Evolutionary conservation across 2,329 filamentous ascomycete genomes (phyloP).

Genomic region (Colletotrichum tabaci): DNA sequence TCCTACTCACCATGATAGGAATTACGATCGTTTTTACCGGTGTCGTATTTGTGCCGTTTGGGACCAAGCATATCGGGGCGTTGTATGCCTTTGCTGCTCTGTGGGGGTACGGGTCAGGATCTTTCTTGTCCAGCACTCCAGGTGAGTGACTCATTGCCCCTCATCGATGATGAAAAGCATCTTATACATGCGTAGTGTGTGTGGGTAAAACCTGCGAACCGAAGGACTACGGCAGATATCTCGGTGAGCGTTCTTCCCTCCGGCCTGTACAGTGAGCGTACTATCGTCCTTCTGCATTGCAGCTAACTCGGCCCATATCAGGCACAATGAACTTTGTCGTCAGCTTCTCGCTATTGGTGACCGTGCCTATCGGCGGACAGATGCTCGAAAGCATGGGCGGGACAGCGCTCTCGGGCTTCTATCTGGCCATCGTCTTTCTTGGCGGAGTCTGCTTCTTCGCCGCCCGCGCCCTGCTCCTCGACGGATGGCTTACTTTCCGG

Average conservation of each 20-base stretch:
- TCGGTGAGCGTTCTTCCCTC: conserved; percentile 40
- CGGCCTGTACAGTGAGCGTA: rapidly evolving
- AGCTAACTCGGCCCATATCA: conserved; percentile 18
- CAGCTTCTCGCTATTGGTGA: conserved; percentile 60
- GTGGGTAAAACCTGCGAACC: conserved; percentile 62
- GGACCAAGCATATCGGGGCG: conserved; percentile 53
- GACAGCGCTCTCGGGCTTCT: conserved; percentile 60
- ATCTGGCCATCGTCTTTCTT: conserved; percentile 57
- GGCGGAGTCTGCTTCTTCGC: conserved; percentile 52
- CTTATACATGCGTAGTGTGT: conserved; percentile 52
- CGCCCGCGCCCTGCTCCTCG: conserved; percentile 42
- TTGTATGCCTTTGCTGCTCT: conserved; percentile 61
- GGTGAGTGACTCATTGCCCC: conserved; percentile 39
- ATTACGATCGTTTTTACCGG: conserved; percentile 58
- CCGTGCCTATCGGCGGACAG: conserved; percentile 61
- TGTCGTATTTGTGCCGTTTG: conserved; percentile 61
- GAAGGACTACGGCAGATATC: conserved; percentile 63
- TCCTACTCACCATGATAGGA: conserved; percentile 54
- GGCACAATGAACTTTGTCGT: conserved; percentile 64
- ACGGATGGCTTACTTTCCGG: conserved; percentile 26
- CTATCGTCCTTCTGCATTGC: rapidly evolving
- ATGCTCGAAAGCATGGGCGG: conserved; percentile 62
- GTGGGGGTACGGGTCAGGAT: conserved; percentile 65
- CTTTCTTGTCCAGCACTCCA: conserved; percentile 59
- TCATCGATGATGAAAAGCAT: rapidly evolving